Conservation (phyloP, 345 rosid genomes). For the Acer negundo region DNA sequence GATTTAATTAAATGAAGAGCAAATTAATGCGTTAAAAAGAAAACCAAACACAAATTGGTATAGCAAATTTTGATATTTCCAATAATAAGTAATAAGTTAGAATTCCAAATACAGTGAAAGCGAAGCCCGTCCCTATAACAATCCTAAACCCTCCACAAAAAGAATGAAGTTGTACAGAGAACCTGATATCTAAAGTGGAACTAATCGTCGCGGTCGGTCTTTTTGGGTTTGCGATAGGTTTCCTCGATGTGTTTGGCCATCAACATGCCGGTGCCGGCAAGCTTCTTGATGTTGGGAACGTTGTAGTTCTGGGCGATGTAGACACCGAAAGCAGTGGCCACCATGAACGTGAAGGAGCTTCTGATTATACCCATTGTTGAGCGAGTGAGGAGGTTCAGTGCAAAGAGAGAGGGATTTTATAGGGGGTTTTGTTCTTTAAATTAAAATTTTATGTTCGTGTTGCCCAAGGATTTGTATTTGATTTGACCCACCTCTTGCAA, state of each 20-base stretch:
- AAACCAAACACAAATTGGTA: neutral
- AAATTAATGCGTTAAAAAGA: neutral
- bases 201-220: constrained; percentile 35
- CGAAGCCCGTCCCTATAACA: neutral
- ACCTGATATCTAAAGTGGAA: neutral
- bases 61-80: neutral
- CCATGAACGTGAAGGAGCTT: constrained; percentile 49
- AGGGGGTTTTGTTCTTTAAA: neutral
- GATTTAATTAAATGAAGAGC: neutral
- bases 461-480: neutral
- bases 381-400: neutral
- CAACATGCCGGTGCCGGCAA: constrained; percentile 42
- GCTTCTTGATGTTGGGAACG: constrained; percentile 61
- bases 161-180: neutral
- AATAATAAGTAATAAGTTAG: neutral
- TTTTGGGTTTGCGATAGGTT: constrained; percentile 64
- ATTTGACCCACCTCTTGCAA: too few species aligned
- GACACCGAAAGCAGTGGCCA: constrained; percentile 53
- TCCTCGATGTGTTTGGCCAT: constrained; percentile 65
- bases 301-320: constrained; percentile 68
- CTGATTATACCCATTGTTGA: constrained; percentile 53
- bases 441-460: neutral
- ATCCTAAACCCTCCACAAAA: neutral
- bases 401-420: neutral
- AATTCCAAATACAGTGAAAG: neutral